Base-by-base conservation (phyloP, 495 filamentous ascomycete species). In the Annulohypoxylon maeteangense region DNA sequence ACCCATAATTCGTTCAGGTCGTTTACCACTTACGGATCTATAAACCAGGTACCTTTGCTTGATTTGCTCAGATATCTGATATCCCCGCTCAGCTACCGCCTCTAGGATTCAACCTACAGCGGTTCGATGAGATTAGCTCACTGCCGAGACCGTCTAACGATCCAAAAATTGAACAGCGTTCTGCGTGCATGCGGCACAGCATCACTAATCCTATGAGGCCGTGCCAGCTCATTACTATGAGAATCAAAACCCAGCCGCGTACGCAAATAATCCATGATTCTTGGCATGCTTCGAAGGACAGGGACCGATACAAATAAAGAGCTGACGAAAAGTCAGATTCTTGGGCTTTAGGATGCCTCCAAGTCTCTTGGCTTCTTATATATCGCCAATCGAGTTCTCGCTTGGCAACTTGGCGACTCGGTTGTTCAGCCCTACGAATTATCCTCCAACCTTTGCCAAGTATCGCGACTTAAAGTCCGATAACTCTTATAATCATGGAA, bases 391-490 rank as follows among this genome's bases (percentile, higher is more conserved):
- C 42, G 20, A 50, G 31, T 57, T 36, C n/a, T 40, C 44, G 29
- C 62, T 65, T 61, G 54, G 61, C 67, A 65, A 70, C 67, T 66
- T 61, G 68, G 55, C 68, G 42, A 34, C 23, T 71, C 18, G 8
- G 18, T 47, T 53, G 10, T 48, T 47, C 40, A 71, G 62, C 56
- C 68, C 40, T 71, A 66, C 45, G 23, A 57, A 40, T 11, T 47
- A 20, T 23, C 47, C 1, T 23, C n/a, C 42, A 20, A 27, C 44
- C 0, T n/a, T 7, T 22, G 62, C 51, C 34, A 42, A 50, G 54
- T 47, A 40, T 56, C 18, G 56, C 54, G 10, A 29, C 22, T 4
- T 34, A 34, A 50, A 48, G 8, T 23, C 40, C 14, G 22, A 38
- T 25, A 48, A 23, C 22, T 45, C 18, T 40, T 11, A 18, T 50